A percentile compares a stretch with the other conserved stretches of the same genome.
These are phyloP conservation scores for Pulveroboletus sp. DNA, from an alignment of 768 basidiomycete species.

Conservation along the genomic window DNA sequence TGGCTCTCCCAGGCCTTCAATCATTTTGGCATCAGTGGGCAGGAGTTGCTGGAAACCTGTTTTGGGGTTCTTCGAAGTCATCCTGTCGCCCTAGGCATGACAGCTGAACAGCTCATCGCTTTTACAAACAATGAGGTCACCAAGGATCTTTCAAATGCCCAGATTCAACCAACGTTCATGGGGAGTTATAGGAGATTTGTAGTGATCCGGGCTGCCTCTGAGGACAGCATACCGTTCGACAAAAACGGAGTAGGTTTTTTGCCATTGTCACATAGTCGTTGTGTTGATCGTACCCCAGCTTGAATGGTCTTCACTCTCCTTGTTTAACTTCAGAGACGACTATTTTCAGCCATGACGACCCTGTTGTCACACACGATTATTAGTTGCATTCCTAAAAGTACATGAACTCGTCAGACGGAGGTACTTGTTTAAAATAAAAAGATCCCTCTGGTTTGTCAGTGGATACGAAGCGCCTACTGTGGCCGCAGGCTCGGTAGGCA, in stretches of 20 bases:
- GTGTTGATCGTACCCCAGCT: slow-evolving; percentile 36
- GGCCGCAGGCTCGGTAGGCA: too few species aligned
- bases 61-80: slow-evolving; percentile 22
- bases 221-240: slow-evolving; percentile 25
- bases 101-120: slow-evolving; percentile 30
- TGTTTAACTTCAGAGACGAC: slow-evolving; percentile 59
- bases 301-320: slow-evolving; percentile 45
- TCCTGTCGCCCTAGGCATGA: slow-evolving; percentile 32
- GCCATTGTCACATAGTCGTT: not conserved
- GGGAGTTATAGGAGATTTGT: slow-evolving; percentile 61
- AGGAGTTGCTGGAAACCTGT: slow-evolving; percentile 40
- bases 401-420: too few species aligned
- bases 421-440: too few species aligned
- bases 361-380: not conserved
- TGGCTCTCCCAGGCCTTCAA: slow-evolving; percentile 25
- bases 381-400: not conserved
- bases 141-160: slow-evolving; percentile 48
- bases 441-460: too few species aligned
- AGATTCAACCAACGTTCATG: slow-evolving; percentile 61
- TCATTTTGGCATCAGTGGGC: slow-evolving; percentile 19
- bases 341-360: slow-evolving; percentile 31
- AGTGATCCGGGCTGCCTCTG: slow-evolving; percentile 42
- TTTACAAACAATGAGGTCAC: slow-evolving; percentile 44
- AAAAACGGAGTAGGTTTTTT: slow-evolving; percentile 43
- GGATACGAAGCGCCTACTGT: too few species aligned